Evolutionary conservation across 2,329 filamentous ascomycete genomes (phyloP).

Genomic region (Monascus ruber): DNA sequence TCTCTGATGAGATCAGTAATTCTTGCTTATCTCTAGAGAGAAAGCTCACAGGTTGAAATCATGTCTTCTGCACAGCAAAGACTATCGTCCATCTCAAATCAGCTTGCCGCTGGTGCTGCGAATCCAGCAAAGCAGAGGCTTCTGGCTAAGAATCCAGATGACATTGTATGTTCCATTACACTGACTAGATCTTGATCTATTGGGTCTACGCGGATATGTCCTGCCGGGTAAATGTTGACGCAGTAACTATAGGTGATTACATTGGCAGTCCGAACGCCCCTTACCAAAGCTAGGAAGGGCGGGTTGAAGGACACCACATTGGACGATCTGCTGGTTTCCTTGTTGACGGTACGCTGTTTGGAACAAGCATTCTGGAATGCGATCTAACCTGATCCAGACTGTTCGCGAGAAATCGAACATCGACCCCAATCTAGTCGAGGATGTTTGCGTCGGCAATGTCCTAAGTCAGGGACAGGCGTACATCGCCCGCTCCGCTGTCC

Average conservation of each 20-base stretch:
- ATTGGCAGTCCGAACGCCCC: constrained; percentile 26
- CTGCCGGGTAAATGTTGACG: not conserved
- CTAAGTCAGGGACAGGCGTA: constrained; percentile 81
- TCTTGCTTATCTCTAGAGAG: too few relatives aligned
- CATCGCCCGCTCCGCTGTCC: constrained; percentile 74
- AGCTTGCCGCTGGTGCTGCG: constrained; percentile 21
- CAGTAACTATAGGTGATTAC: constrained; percentile 26
- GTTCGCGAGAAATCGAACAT: constrained; percentile 74
- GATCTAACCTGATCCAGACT: constrained; percentile 30
- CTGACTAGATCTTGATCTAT: not conserved
- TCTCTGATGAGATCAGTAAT: too few relatives aligned
- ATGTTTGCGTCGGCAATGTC: constrained; percentile 78
- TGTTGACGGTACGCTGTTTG: constrained; percentile 20
- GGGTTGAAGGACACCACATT: constrained; percentile 28
- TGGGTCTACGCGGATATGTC: not conserved
- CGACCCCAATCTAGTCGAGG: constrained; percentile 75
- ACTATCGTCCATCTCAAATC: constrained; percentile 29
- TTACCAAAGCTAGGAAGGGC: constrained; percentile 30
- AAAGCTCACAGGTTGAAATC: constrained; percentile 1
- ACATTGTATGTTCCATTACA: constrained; percentile 21
- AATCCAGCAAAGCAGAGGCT: constrained; percentile 19
- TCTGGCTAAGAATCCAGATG: constrained; percentile 26
- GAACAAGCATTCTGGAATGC: not conserved
- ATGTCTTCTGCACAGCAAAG: constrained; percentile 31
- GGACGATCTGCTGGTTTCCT: constrained; percentile 25